phyloP scores from a whole-genome alignment of 108 stramenopile genomes.

The Fistulifera solaris region DNA sequence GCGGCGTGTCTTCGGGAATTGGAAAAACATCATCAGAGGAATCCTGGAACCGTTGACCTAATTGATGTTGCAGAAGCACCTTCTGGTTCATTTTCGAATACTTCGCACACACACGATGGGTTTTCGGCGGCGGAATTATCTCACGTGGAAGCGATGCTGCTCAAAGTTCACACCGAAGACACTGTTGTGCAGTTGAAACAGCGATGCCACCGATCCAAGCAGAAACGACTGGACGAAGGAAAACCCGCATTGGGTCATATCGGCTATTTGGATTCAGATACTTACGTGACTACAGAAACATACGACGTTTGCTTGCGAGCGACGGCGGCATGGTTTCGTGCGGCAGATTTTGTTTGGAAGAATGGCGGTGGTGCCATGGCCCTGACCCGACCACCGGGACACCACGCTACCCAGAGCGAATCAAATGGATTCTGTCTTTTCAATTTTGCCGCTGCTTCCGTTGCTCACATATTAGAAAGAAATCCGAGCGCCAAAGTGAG shows the following conservation, averaged over 20 bases:
- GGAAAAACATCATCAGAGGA: neutral
- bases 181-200: constrained; percentile 22
- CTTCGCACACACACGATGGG: neutral
- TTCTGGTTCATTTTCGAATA: neutral
- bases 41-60: constrained; percentile 4
- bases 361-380: constrained; percentile 18
- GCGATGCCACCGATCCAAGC: constrained; percentile 15
- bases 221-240: constrained; percentile 30
- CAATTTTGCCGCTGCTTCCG: constrained; percentile 51
- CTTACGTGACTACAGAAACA: constrained; percentile 32
- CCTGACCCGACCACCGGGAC: constrained; percentile 59
- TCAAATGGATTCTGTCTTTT: constrained; percentile 60
- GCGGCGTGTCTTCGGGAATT: constrained; percentile 22
- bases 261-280: constrained; percentile 41
- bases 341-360: constrained; percentile 16
- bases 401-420: constrained; percentile 33
- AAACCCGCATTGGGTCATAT: constrained; percentile 38
- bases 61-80: constrained; percentile 14
- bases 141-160: constrained; percentile 25
- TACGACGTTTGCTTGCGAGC: constrained; percentile 41
- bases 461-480: constrained; percentile 18
- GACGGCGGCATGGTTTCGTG: constrained; percentile 38
- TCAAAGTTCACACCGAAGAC: constrained; percentile 21
- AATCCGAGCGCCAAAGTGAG: constrained; percentile 19
- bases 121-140: constrained; percentile 24